Evolutionary conservation across 148 eudicot genomes (phyloP), one percentile per base, ranked within the genome.

Genomic region (Arbutus unedo): DNA sequence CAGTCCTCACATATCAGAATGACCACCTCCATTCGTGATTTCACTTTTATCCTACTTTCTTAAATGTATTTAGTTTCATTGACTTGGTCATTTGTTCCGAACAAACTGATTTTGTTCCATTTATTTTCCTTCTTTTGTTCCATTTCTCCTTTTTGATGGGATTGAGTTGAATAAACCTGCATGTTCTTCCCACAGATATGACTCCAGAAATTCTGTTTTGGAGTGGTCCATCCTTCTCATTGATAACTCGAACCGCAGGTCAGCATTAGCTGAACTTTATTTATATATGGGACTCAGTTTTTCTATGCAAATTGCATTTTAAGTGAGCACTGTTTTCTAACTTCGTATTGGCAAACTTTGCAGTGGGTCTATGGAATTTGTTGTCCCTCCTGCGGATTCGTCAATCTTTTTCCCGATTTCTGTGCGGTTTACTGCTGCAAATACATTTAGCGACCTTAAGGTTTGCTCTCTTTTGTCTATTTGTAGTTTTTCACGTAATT

Each of bases 301-400:
- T 68, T 67, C 14, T 48, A 81, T 18, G 66, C 47, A 67, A 41
- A 53, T 64, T 81, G 15, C 31, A n/a, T 66, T 64, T 66, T 14
- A 38, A n/a, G 38, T 56, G 6, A 25, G 56, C 49, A 54, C 48
- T 79, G 74, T 10, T 43, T 80, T 74, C 67, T 82, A 16, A 73
- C 59, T 78, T 64, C 70, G 18, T 83, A 11, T 59, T 57, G 76
- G 54, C 60, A 55, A 82, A 64, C 49, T 82, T 86, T 73, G 90
- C 93, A 96, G 99, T 87, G 99, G 99, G 62, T 88, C 97, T 57
- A 82, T 96, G 93, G 99, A 96, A 88, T 96, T 96, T 83, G 93
- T 91, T 67, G 93, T 97, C 83, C 99, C 99, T 83, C 91, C 98
- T 59, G 91, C 93, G 72, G 98, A 94, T 85, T 75, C 97, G 66